Base-by-base conservation (phyloP, 139 green algal genomes). In the Chlamydomonas sp. region DNA sequence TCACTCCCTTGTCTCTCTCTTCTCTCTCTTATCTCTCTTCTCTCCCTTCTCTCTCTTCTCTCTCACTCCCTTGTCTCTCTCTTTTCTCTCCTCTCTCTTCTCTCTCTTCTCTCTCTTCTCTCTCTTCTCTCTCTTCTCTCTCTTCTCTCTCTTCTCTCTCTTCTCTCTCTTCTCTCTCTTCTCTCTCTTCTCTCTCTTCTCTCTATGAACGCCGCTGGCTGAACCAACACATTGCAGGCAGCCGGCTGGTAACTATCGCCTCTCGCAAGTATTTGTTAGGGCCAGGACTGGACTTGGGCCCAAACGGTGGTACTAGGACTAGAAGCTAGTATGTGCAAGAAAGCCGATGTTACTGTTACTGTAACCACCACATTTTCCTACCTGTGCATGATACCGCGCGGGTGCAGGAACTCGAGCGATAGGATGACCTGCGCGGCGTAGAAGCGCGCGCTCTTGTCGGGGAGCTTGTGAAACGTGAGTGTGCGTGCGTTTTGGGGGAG, bases 341-440 rank as follows among this genome's bases (percentile, higher is more conserved):
- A n/a, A n/a, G n/a, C n/a, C n/a, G n/a, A n/a, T n/a, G n/a, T n/a
- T n/a, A n/a, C n/a, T n/a, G n/a, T n/a, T n/a, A n/a, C n/a, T n/a
- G n/a, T n/a, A n/a, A n/a, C n/a, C n/a, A n/a, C n/a, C 49, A 87
- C 85, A 79, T 92, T 92, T 20, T 91, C 60, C 61, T 92, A 85
- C 49, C 86, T 71, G 64, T 89, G 88, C n/a, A 79, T 71, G 59
- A 90, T 88, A 65, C 74, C 67, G 30, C 76, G 49, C 39, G 24
- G 34, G 59, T 92, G 87, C 28, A 94, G 50, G 66, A 85, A 73
- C 62, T 91, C 82, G 16, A 95, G 75, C 0, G 77, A 78, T 5
- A 89, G 36, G 33, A 89, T 60, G 13, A 90, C 72, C 74, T 89
- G 80, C 8, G 85, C 86, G 22, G 77, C 77, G 72, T 90, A 92